These are phyloP conservation scores for Phytophthora pini DNA, from an alignment of 352 stramenopile genomes.

Conservation along the genomic window DNA sequence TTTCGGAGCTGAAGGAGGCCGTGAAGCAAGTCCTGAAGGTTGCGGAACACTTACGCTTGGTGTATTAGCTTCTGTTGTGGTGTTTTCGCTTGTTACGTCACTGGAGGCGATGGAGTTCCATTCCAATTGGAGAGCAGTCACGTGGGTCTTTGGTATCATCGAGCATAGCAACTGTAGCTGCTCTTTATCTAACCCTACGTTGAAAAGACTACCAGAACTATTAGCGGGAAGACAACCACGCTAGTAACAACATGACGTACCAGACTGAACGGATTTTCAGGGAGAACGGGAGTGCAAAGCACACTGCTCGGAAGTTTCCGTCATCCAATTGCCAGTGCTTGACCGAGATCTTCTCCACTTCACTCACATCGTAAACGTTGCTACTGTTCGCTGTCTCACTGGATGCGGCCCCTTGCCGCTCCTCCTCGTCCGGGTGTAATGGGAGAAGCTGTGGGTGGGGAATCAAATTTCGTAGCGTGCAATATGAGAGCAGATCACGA, in stretches of 20 bases:
- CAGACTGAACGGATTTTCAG: conserved; percentile 56
- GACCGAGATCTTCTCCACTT: conserved; percentile 60
- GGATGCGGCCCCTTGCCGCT: conserved; percentile 41
- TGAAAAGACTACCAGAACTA: conserved; percentile 60
- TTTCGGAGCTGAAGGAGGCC: conserved; percentile 9
- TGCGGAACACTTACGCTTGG: background rate
- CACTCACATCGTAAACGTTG: conserved; percentile 63
- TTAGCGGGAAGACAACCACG: background rate
- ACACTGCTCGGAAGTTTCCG: conserved; percentile 58
- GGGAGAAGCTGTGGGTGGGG: conserved; percentile 74
- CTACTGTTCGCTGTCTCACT: conserved; percentile 31
- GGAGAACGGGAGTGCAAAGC: conserved; percentile 59
- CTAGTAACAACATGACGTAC: conserved; percentile 32
- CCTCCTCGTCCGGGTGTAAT: conserved; percentile 66
- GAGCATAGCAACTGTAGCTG: conserved; percentile 61
- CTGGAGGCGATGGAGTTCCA: conserved; percentile 52
- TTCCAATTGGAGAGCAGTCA: conserved; percentile 70
- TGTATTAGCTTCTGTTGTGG: background rate
- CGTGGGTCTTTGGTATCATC: conserved; percentile 53
- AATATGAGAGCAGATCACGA: conserved; percentile 70
- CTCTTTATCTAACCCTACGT: conserved; percentile 52
- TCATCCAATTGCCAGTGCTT: conserved; percentile 77
- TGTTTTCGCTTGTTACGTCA: background rate
- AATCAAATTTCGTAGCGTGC: conserved; percentile 52
- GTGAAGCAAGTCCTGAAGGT: conserved; percentile 7